Evolutionary conservation across 331 rosid species (phyloP), one percentile per base, ranked within the genome.

Genomic region (Pyracantha coccinea): DNA sequence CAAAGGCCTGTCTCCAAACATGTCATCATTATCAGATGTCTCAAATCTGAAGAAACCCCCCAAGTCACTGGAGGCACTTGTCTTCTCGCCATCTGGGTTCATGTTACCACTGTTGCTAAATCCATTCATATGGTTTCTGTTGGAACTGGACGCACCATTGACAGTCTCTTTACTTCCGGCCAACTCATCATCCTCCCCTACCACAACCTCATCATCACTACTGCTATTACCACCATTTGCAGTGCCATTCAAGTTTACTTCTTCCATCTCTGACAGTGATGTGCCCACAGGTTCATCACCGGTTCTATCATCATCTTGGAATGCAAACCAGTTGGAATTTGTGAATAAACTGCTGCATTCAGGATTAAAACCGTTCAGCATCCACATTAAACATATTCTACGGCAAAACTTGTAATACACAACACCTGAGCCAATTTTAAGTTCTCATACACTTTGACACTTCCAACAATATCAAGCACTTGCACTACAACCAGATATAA

Each of bases 251-350:
- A 95, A 87, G 83, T 85, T 90, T 57, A 92, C 82, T 74, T 90
- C 97, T 69, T 92, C 98, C 98, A 92, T 88, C 68, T 95, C 99
- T 1, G 93, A 82, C 41, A 91, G 81, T 76, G 92, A 81, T 15
- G 93, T 76, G 21, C 86, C 96, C 69, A 73, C 89, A 66, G 89
- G 70, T 62, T 85, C 82, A 83, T 76, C 73, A 60, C 87, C 92
- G 67, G 72, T 81, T 88, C 97, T 85, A 70, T 88, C 97, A 70
- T 88, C 97, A 19, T 92, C 96, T 95, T 95, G 97, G 88, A 89
- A 95, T 14, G 98, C 91, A 77, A 95, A 92, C 99, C 99, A 95
- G 88, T 92, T 92, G 81, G 98, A 95, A 84, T 95, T 95, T 19
- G 97, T 95, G 85, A 92, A 95, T 71, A 95, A 85, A 71, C 96